Evolutionary conservation across 2,329 filamentous ascomycete species (phyloP), one percentile per base, ranked within the genome.

Genomic region (Pseudogymnoascus sp.): DNA sequence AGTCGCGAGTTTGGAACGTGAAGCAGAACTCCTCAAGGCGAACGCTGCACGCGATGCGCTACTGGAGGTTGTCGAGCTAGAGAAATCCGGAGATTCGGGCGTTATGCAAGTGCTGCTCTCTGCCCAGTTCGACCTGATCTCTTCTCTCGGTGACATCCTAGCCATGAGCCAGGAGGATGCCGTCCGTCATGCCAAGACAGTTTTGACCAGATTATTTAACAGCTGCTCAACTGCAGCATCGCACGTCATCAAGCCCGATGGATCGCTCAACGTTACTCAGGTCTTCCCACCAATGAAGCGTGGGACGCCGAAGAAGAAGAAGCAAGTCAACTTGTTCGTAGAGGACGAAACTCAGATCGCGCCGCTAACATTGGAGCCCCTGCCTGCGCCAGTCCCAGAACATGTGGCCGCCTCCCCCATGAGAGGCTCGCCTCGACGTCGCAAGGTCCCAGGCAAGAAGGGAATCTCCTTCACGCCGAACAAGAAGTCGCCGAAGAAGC

Each of bases 221-320:
- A 85, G 85, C 2, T 93, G 92, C 64, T 87, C 86, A 47, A 82
- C 85, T 26, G 87, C 90, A 0, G 85, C 88, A 5, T 87, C 90
- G 0, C 91, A 96, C 69, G 85, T 97, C 26, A 89, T 99, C 74
- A 96, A 96, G 73, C 92, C 93, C 1, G 93, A 97, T 70, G 91
- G 91, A 26, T 78, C 79, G 8, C 75, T 83, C 64, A 79, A 81
- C 3, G 77, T 86, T 4, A 78, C 75, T 0, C 86, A 93, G 64
- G 80, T 83, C 37, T 87, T 91, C 68, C 85, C 90, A 5, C 89
- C 91, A 2, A 83, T 80, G 8, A 88, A 86, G 69, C 79, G 83
- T 39, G 89, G 90, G 18, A 96, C 92, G 2, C 89, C 91, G 0
- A 93, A 92, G 76, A 84, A 89, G 67, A 87, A 86, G 78, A 86